A percentile compares a stretch with the other conserved stretches of the same genome.
These are phyloP conservation scores for Hyphopichia buzzinii DNA, from an alignment of 1,139 yeast genomes.

Conservation along the genomic window DNA sequence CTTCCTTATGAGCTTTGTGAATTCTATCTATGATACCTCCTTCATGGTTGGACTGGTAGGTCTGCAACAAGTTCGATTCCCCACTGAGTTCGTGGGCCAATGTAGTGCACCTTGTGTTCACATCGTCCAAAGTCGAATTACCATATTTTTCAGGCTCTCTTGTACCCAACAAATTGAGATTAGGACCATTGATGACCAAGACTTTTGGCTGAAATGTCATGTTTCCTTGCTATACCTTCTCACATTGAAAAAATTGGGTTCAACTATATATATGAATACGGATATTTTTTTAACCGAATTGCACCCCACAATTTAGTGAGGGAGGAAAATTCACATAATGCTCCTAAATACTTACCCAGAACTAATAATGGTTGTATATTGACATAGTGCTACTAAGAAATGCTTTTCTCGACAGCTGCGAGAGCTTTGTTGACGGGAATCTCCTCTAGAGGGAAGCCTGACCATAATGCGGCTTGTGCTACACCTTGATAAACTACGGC, in stretches of 20 bases:
- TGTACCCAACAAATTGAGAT: slow-evolving; percentile 26
- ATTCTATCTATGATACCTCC: slow-evolving; percentile 47
- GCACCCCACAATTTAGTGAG: no score
- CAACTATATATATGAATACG: no score
- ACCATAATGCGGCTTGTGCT: slow-evolving; percentile 26
- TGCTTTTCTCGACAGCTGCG: no score
- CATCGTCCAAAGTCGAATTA: slow-evolving; percentile 39
- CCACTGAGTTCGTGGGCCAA: slow-evolving; percentile 32
- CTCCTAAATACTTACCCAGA: no score
- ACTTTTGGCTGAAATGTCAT: no score
- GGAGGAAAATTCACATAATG: no score
- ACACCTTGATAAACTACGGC: slow-evolving; percentile 29
- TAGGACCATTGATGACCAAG: slow-evolving; percentile 47
- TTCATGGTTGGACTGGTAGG: slow-evolving; percentile 45
- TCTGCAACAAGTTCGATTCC: slow-evolving; percentile 27
- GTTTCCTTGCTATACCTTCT: no score
- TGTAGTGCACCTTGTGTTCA: slow-evolving; percentile 38
- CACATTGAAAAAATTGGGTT: no score
- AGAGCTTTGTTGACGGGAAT: no score
- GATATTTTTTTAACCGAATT: no score
- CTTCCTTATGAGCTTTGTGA: slow-evolving; percentile 42
- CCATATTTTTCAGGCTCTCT: slow-evolving; percentile 53
- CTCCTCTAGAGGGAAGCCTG: slow-evolving; percentile 18
- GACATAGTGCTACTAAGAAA: no score
- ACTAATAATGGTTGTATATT: no score